phyloP scores from a whole-genome alignment of 768 basidiomycete species.

The Pholiota microspora region DNA sequence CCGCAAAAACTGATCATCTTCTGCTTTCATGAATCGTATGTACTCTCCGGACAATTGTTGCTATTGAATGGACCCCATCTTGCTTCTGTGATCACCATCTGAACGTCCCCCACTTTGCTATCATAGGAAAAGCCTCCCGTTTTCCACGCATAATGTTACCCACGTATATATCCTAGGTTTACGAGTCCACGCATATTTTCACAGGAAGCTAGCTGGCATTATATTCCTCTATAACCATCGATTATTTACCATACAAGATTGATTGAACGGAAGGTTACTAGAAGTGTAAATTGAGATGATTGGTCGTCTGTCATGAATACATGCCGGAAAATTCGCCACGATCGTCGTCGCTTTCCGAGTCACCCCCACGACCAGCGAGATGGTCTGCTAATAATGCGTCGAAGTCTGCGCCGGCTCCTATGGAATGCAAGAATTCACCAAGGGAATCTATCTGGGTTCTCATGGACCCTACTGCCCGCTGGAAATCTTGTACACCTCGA shows the following conservation, averaged over 20 bases:
- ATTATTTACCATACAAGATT: not conserved
- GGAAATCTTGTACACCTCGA: not conserved
- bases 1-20: slow-evolving; percentile 58
- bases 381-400: not conserved
- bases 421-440: not conserved
- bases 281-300: no score
- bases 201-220: not conserved
- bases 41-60: slow-evolving; percentile 1
- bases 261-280: no score
- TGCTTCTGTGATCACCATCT: not conserved
- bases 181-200: not conserved
- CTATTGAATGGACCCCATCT: not conserved
- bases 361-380: not conserved
- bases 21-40: not conserved
- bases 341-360: slow-evolving; percentile 1
- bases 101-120: not conserved
- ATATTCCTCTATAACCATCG: not conserved
- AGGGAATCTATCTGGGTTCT: not conserved
- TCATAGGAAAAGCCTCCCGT: not conserved
- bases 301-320: slow-evolving; percentile 65
- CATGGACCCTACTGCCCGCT: not conserved
- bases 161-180: not conserved
- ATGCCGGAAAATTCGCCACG: slow-evolving; percentile 44
- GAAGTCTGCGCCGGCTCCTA: not conserved
- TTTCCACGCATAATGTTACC: not conserved